These are phyloP conservation scores for Lepidium africanum DNA, from an alignment of 345 rosid species.

Conservation along the genomic window DNA sequence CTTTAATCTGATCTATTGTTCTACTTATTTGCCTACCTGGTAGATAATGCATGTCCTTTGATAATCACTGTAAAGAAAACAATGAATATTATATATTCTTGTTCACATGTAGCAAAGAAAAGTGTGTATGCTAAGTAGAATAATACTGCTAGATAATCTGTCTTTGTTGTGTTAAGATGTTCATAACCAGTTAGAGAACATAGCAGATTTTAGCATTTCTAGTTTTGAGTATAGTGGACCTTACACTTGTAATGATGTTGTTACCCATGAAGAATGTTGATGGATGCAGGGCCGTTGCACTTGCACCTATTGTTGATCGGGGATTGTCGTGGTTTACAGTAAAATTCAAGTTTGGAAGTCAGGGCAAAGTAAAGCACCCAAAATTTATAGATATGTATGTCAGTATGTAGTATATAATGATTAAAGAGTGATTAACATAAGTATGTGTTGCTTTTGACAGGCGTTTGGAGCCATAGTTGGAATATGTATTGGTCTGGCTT, in stretches of 20 bases:
- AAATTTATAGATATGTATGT: neutral
- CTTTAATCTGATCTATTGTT: neutral
- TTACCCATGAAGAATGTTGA: neutral
- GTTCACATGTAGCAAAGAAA: neutral
- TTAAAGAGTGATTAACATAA: neutral
- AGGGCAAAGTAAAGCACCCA: conserved; percentile 52
- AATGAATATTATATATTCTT: neutral
- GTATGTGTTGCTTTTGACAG: conserved; percentile 32
- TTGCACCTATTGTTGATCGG: conserved; percentile 77
- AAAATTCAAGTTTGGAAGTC: conserved; percentile 59
- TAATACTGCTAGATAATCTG: neutral
- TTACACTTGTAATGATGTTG: neutral
- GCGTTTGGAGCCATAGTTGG: conserved; percentile 60
- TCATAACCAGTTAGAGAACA: neutral
- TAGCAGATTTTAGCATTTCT: neutral
- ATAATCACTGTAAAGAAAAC: neutral
- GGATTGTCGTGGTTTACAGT: conserved; percentile 78
- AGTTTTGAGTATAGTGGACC: neutral
- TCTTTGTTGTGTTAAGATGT: neutral
- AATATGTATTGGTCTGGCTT: conserved; percentile 71
- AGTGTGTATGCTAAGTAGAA: neutral
- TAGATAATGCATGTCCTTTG: neutral
- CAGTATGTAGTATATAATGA: neutral
- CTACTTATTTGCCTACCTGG: neutral
- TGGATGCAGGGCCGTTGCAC: conserved; percentile 77